Base-by-base conservation (phyloP, 176 grass and related monocot genomes). In the Oryza meridionalis region DNA sequence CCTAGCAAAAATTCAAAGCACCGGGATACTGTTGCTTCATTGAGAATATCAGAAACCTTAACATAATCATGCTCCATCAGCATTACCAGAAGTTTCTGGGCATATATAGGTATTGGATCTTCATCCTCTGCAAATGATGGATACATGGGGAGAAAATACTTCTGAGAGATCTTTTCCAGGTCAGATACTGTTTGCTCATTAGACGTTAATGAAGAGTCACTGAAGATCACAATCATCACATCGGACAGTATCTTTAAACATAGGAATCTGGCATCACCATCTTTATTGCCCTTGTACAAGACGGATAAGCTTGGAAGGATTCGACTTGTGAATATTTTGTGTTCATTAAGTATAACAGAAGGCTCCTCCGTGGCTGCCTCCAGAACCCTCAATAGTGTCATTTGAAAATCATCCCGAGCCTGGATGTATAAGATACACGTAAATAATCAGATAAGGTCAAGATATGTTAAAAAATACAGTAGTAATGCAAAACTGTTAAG, bases 401-500 rank as follows among this genome's bases (percentile, higher is more conserved):
- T 99, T 84, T 96, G 96, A 72, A 99, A 92, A 94, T 99, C 93
- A 94, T 99, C 93, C 81, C 93, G 93, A 72, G 89, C 88, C 96
- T 99, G 85, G 29, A 96, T 69, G 58, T 84, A 82, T 7, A 75
- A 70, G 17, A 70, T 51, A 77, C 38, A 17, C 46, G 50, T 49
- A 62, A 79, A 77, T 62, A 45, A 78, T 78, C 37, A 55, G 11
- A 43, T 49, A 87, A 74, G 64, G 29, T 26, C 31, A 63, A 68
- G 14, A 75, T 43, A 58, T 58, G 19, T 59, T 44, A 40, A 81
- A 10, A 11, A 59, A 90, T 69, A 83, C 40, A 83, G 64, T 44
- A 37, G 13, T 17, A 44, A 32, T 79, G 21, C 31, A 80, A 76
- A 69, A 69, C 47, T 68, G 50, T 10, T 46, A 70, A 69, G 38